Evolutionary conservation across 2,329 filamentous ascomycete species (phyloP), one percentile per base, ranked within the genome.

Genomic region (Aspergillus felis): DNA sequence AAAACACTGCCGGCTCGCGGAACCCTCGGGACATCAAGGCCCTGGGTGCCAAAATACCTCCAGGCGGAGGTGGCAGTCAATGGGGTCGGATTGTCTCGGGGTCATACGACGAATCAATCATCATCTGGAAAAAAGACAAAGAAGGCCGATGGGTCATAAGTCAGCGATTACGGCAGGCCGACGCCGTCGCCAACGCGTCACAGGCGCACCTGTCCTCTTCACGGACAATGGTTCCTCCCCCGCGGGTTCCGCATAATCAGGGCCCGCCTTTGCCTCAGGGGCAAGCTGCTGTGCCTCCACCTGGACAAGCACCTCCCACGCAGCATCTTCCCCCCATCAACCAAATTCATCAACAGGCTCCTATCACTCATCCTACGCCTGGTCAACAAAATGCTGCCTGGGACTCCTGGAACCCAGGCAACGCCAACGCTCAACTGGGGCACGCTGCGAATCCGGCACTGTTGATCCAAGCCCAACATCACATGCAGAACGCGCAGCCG

Each of bases 41-140:
- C 0, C 86, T 90, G 51, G 92, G 92, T 0, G 91, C 92, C 17
- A 94, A 90, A 70, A 81, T 97, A 2, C 93, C 93, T 1, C 92
- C 93, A 0, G 93, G 93, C 12, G 92, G 93, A 25, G 93, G 93
- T 42, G 92, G 93, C 27, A 91, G 91, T 67, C 87, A 83, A 64
- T 97, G 93, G 79, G 91, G 89, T 9, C 87, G 92, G n/a, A 99
- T 99, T 58, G 91, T 99, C 3, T 97, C 92, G 6, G 94, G 94
- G 2, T 96, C 92, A 0, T 99, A 99, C 66, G 94, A 99, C 65
- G 91, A 96, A 76, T 92, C 87, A 10, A 91, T 99, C 65, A 92
- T 97, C 63, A 90, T 99, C 56, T 99, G 94, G 94, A 88, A 90
- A 64, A 87, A 91, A 60, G 89, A 95, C 62, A 84, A 86, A 63